phyloP scores from a whole-genome alignment of 2,329 filamentous ascomycete species.

The Microcyclospora pomicola region DNA sequence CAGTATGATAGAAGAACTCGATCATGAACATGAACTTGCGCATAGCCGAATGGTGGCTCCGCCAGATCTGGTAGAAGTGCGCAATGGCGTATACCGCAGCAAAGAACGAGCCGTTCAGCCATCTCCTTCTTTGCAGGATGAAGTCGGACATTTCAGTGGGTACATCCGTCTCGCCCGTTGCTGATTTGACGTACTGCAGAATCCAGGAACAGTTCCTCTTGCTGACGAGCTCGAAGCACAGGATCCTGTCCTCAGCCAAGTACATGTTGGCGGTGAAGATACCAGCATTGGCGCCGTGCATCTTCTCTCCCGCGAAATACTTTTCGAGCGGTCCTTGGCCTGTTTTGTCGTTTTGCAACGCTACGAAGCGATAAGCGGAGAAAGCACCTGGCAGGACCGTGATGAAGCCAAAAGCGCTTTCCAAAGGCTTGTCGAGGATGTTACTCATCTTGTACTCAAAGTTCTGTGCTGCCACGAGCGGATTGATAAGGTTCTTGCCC shows the following conservation, averaged over 20 bases:
- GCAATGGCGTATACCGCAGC: slow-evolving; percentile 88
- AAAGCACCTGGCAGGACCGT: slow-evolving; percentile 92
- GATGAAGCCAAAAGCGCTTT: slow-evolving; percentile 96
- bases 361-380: slow-evolving; percentile 92
- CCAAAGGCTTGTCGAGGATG: slow-evolving; percentile 92
- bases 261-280: slow-evolving; percentile 99
- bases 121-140: slow-evolving; percentile 87
- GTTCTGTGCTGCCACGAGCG: slow-evolving; percentile 89
- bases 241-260: slow-evolving; percentile 92
- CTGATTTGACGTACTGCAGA: slow-evolving; percentile 94
- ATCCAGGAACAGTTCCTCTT: slow-evolving; percentile 98
- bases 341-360: slow-evolving; percentile 91
- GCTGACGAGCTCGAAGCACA: slow-evolving; percentile 95
- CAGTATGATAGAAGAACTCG: slow-evolving; percentile 86
- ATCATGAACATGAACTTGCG: slow-evolving; percentile 82
- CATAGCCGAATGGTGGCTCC: slow-evolving; percentile 75
- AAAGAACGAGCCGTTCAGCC: slow-evolving; percentile 97
- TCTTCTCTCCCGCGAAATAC: slow-evolving; percentile 93
- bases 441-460: slow-evolving; percentile 99
- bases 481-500: slow-evolving; percentile 82
- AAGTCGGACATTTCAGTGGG: slow-evolving; percentile 88
- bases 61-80: slow-evolving; percentile 93
- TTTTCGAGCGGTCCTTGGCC: slow-evolving; percentile 86
- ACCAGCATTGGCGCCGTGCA: slow-evolving; percentile 82
- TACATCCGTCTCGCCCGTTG: slow-evolving; percentile 92